Evolutionary conservation across 495 filamentous ascomycete species (phyloP), one percentile per base, ranked within the genome.

Genomic region (Mytilinidion resinicola): DNA sequence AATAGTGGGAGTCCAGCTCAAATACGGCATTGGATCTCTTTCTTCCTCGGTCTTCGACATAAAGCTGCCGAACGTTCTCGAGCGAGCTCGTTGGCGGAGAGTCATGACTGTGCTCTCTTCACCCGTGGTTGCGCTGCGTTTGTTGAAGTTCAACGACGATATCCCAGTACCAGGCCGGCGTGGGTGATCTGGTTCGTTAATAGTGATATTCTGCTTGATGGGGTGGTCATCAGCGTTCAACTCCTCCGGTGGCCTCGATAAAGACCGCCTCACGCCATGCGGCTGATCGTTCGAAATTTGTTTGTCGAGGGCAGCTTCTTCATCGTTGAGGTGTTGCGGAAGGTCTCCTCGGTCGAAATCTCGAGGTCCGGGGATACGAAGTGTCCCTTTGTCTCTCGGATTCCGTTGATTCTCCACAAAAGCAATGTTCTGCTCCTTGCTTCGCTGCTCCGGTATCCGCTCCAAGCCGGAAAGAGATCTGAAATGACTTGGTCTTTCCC

Each of bases 1-100:
- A 38, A 96, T 76, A 0, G 93, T 98, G 5, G 93, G 89, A 69
- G 91, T 83, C 84, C 89, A 97, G 69, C 89, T 96, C 20, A 98
- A 78, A 69, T 98, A 98, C 0, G 93, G 91, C 67, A 81, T 76
- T 20, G 85, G 86, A 37, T 79, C 78, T 14, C 75, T 70, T 11
- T 77, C 74, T 62, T 66, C 33, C 6, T 75, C 72, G 63, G 53
- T 7, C 15, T 49, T 79, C 57, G 19, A 77, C 21, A 76, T 54
- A 8, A 77, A 61, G 48, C 69, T 76, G 14, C 49, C 59, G 25
- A 76, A 71, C 0, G 75, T 77, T 37, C 65, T 65, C 8, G 66
- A 64, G 11, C 70, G 64, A n/a, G 48, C 30, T 43, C 56, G 33
- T 12, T 55, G 44, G 4, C 66, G 60, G n/a, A 63, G 46, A 57